Evolutionary conservation across 305 asterid genomes (phyloP).

Genomic region (Ilex paraguariensis): DNA sequence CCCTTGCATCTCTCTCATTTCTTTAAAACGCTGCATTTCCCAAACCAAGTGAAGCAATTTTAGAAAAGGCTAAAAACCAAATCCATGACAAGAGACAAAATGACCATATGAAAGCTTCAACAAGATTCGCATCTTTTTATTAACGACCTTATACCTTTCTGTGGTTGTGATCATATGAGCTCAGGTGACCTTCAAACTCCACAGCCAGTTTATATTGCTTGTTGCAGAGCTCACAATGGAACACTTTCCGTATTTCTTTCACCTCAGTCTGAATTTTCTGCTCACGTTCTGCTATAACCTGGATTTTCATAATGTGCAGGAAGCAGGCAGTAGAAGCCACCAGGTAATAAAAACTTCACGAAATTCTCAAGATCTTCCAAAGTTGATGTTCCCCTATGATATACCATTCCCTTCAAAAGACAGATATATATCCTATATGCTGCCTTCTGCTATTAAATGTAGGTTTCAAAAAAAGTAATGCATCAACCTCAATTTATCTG

Average conservation of each 20-base stretch:
- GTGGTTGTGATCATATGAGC: constrained; percentile 99
- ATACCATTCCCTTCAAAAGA: constrained; percentile 90
- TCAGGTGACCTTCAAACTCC: constrained; percentile 94
- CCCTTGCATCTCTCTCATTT: constrained; percentile 99
- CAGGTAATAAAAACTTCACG: constrained; percentile 99
- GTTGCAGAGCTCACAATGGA: constrained; percentile 97
- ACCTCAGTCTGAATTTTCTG: constrained; percentile 86
- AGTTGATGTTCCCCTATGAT: constrained; percentile 79
- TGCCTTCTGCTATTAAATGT: constrained; percentile 93
- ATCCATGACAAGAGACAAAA: not conserved
- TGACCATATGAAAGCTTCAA: not conserved
- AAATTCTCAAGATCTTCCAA: constrained; percentile 93
- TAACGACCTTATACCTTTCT: constrained; percentile 55
- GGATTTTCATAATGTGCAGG: constrained; percentile 98
- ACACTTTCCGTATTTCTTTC: constrained; percentile 91
- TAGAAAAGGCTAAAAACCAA: constrained; percentile 6
- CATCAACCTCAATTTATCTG: constrained; percentile 52
- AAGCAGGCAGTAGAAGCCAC: constrained; percentile 99
- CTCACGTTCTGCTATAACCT: constrained; percentile 99
- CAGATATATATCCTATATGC: constrained; percentile 87
- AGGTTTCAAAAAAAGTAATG: constrained; percentile 59
- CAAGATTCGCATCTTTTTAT: constrained; percentile 6
- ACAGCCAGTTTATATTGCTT: constrained; percentile 96
- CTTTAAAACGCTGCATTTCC: constrained; percentile 73
- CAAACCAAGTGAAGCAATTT: constrained; percentile 7